phyloP scores from a whole-genome alignment of 768 basidiomycete species.

The Inosperma sp. region DNA sequence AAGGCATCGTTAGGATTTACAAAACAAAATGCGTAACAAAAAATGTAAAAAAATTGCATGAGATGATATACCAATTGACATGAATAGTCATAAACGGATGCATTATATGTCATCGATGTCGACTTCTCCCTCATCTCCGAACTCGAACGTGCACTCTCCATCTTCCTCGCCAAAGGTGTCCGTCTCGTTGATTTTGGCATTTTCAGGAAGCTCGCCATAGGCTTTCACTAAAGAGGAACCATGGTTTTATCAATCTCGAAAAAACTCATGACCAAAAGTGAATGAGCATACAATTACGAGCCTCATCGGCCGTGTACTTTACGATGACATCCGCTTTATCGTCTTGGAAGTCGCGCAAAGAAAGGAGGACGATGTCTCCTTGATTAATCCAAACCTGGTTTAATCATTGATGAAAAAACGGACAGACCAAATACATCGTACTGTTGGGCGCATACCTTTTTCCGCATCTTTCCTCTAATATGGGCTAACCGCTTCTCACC shows the following conservation, averaged over 20 bases:
- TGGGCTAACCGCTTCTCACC: slow-evolving; percentile 97
- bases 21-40: background rate
- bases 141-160: slow-evolving; percentile 86
- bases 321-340: slow-evolving; percentile 99
- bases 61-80: background rate
- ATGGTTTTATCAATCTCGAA: background rate
- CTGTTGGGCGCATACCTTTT: slow-evolving; percentile 65
- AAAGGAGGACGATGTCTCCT: slow-evolving; percentile 92
- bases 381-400: slow-evolving; percentile 97
- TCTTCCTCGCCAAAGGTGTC: slow-evolving; percentile 90
- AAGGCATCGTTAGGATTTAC: too few relatives aligned
- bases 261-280: background rate
- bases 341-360: slow-evolving; percentile 97
- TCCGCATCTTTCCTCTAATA: slow-evolving; percentile 98
- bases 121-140: slow-evolving; percentile 82
- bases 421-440: background rate
- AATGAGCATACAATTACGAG: slow-evolving; percentile 58
- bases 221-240: slow-evolving; percentile 67
- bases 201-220: slow-evolving; percentile 95
- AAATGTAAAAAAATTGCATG: slow-evolving; percentile 8
- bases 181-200: slow-evolving; percentile 96
- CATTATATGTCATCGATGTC: slow-evolving; percentile 84
- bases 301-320: slow-evolving; percentile 97
- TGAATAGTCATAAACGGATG: background rate
- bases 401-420: slow-evolving; percentile 6